Evolutionary conservation across 306 rosid species (phyloP).

Genomic region (Abrus precatorius): DNA sequence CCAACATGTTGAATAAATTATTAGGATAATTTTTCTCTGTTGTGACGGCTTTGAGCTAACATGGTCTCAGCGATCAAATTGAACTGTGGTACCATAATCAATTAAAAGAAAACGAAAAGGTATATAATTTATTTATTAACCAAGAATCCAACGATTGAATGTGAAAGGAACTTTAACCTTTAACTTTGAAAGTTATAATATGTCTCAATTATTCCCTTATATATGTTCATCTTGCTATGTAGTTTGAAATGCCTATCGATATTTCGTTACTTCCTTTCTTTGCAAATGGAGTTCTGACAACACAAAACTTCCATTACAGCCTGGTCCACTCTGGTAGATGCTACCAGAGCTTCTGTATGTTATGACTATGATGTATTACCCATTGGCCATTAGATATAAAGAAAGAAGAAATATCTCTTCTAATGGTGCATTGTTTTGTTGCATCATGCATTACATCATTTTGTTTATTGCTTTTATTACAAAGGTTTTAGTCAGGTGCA

Average conservation of each 20-base stretch:
- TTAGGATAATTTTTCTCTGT: not conserved
- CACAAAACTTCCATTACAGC: slow-evolving; percentile 42
- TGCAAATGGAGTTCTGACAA: slow-evolving; percentile 51
- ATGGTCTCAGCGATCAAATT: not conserved
- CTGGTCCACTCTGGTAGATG: slow-evolving; percentile 46
- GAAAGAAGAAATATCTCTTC: slow-evolving; percentile 44
- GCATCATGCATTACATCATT: slow-evolving; percentile 62
- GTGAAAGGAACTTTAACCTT: slow-evolving; percentile 20
- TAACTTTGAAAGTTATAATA: not conserved
- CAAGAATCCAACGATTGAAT: not conserved
- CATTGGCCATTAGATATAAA: slow-evolving; percentile 46
- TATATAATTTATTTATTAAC: not conserved
- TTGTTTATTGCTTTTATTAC: slow-evolving; percentile 34
- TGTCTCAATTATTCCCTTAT: not conserved
- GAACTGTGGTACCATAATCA: not conserved
- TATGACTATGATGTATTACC: slow-evolving; percentile 46
- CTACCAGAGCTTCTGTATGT: slow-evolving; percentile 44
- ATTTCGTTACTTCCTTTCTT: slow-evolving; percentile 25
- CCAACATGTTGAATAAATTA: not conserved
- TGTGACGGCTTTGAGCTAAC: slow-evolving; percentile 4
- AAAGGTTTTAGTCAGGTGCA: slow-evolving; percentile 1
- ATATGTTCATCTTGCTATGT: not conserved
- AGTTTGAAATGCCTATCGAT: slow-evolving; percentile 2
- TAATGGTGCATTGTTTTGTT: slow-evolving; percentile 37
- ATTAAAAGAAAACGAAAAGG: not conserved